Evolutionary conservation across 257 asterid genomes (phyloP), one percentile per base, ranked within the genome.

Genomic region (Solanum dulcamara): DNA sequence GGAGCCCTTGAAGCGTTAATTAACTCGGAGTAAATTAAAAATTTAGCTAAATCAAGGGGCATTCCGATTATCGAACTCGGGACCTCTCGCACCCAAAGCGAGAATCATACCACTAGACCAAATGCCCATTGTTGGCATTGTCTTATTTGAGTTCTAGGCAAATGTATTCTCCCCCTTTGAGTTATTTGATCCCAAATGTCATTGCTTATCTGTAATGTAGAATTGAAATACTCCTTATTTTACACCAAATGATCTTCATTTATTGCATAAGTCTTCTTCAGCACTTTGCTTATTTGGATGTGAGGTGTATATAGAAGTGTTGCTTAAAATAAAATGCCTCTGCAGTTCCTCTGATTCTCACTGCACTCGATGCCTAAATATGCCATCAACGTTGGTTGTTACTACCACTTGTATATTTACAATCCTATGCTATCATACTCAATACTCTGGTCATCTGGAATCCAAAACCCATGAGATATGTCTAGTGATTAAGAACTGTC

Each of bases 41-140:
- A n/a, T 9, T 28, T 17, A 28, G 37, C 26, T 26, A 48, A 28
- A 17, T 17, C 26, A 46, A 77, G 62, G 83, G 83, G 83, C 98
- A 93, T 92, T 93, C 94, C 94, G 91, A 92, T 93, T 89, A 92
- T 96, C 86, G 92, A 94, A 92, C 94, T 91, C 89, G 88, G 91
- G 96, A 91, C 97, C 96, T 91, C 94, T 89, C 93, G 94, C 94
- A 89, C 96, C 97, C 94, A 64, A 89, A 95, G 94, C 91, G 91
- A 91, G 97, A 93, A 93, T 94, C 97, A 92, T 94, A 90, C 94
- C 97, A 91, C 94, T 91, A 93, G 93, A 92, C 97, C n/a, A n/a
- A 18, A 68, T 70, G 79, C 79, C 79, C 79, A 44, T 44, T 6
- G 24, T 26, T 75, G 82, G 20, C 60, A 26, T 26, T 44, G 57